phyloP scores from a whole-genome alignment of 257 asterid genomes.

The Solanum piurae region DNA sequence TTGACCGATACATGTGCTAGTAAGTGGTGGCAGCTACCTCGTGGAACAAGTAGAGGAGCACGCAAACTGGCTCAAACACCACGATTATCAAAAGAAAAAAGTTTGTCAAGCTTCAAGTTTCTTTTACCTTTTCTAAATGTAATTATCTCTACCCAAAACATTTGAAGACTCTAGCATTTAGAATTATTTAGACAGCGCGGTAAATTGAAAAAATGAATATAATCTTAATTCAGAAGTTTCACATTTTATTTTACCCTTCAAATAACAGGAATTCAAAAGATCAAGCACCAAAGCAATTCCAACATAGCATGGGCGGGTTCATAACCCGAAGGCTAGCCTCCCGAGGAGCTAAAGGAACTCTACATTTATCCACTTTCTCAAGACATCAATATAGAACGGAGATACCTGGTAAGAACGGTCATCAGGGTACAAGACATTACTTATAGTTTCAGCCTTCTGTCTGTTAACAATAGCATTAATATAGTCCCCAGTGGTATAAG shows the following conservation, averaged over 20 bases:
- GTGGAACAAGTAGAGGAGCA: background rate
- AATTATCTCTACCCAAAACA: background rate
- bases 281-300: background rate
- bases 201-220: background rate
- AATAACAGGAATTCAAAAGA: background rate
- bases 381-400: background rate
- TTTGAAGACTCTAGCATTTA: background rate
- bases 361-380: background rate
- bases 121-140: background rate
- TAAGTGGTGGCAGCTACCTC: background rate
- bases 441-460: slow-evolving; percentile 43
- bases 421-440: slow-evolving; percentile 42
- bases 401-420: slow-evolving; percentile 48
- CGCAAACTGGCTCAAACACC: background rate
- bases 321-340: background rate
- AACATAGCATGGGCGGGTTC: background rate
- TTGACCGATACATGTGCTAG: background rate
- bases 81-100: background rate
- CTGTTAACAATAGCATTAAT: slow-evolving; percentile 30
- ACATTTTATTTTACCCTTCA: background rate
- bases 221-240: background rate
- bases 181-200: background rate
- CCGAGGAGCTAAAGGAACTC: background rate
- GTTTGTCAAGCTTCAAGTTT: background rate
- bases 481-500: slow-evolving; percentile 43